phyloP scores from a whole-genome alignment of 2,329 filamentous ascomycete species.

The Ascochyta koolunga region DNA sequence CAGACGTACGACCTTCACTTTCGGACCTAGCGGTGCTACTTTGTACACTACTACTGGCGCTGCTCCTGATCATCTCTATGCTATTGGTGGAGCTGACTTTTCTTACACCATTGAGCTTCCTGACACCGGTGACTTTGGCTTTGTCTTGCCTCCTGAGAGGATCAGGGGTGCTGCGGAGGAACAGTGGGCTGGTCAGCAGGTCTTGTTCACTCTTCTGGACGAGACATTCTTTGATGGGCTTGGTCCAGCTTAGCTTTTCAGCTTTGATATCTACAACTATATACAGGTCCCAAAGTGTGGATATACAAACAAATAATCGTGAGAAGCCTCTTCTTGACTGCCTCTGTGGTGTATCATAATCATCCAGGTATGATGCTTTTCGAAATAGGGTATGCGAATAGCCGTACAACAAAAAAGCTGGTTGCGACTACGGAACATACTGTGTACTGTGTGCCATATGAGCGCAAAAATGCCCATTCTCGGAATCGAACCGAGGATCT shows the following conservation, averaged over 20 bases:
- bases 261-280: no score
- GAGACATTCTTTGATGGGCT: constrained; percentile 37
- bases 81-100: constrained; percentile 49
- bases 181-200: constrained; percentile 50
- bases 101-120: constrained; percentile 56
- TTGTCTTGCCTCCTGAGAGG: constrained; percentile 56
- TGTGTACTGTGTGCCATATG: no score
- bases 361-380: no score
- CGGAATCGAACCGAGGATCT: constrained; percentile 31
- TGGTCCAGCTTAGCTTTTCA: constrained; percentile 19
- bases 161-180: constrained; percentile 55
- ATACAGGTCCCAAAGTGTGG: no score
- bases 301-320: no score
- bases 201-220: constrained; percentile 32
- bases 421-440: no score
- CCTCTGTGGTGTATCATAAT: no score
- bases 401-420: no score
- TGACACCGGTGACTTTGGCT: constrained; percentile 55
- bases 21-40: constrained; percentile 61
- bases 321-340: no score
- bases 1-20: constrained; percentile 45
- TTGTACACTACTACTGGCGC: constrained; percentile 62
- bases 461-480: constrained; percentile 20
- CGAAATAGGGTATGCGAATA: no score
- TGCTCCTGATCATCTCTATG: constrained; percentile 52